Evolutionary conservation across 1,284 basidiomycete species (phyloP), one percentile per base, ranked within the genome.

Genomic region (Ceratobasidium theobromae): DNA sequence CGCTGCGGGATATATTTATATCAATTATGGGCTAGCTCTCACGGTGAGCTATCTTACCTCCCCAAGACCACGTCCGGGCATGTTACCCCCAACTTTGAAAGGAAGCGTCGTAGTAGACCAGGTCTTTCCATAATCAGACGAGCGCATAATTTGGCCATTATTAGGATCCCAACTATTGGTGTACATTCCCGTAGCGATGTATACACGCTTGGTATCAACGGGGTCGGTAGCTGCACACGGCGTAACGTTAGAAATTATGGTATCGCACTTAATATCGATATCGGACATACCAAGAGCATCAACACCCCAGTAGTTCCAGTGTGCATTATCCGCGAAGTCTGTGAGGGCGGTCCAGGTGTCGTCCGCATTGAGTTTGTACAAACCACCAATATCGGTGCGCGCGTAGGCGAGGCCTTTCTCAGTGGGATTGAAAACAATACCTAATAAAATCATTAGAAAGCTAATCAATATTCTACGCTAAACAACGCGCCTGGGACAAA

Each of bases 81-180:
- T 87, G 72, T 87, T 87, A 4, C 85, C 85, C 21, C 73, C 72
- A 38, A 74, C 71, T 68, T 88, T 87, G 79, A 87, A 87, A 1
- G 85, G 81, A 0, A 88, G 75, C 3, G 71, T 66, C 1, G 81
- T 81, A 2, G 78, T 70, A 0, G 79, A 82, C 73, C 82, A 88
- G 0, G 82, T 83, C 16, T 78, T 72, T 11, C 86, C 85, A 67
- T 80, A 78, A 71, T 88, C 81, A 4, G 78, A 79, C 9, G 85
- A 87, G 49, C 82, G 81, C n/a, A 87, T 75, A 48, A 88, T 86
- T 57, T 81, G 79, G 1, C 86, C 86, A 65, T 86, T 84, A 71
- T 82, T 85, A 1, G 85, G 84, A 70, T 86, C 85, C 79, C 79
- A 87, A 33, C 77, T 81, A 73, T 86, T 87, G 3, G 85, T 86